These are phyloP conservation scores for Heteromeles arbutifolia DNA, from an alignment of 306 rosid genomes.

Conservation along the genomic window DNA sequence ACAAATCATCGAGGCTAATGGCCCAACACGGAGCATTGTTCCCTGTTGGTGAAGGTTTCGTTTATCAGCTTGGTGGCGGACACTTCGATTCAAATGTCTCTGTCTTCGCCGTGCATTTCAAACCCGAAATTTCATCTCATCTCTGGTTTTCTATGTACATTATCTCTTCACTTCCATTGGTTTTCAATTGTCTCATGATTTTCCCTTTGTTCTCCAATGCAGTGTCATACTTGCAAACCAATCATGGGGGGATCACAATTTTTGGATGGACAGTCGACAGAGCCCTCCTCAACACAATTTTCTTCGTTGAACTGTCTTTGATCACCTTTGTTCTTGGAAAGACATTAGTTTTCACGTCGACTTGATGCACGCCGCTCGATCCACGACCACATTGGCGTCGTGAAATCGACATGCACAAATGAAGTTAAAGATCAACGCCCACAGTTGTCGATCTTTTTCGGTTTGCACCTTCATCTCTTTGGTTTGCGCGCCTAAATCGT, in stretches of 20 bases:
- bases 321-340: conserved; percentile 69
- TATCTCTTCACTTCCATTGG: not conserved
- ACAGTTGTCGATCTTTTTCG: not conserved
- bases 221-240: conserved; percentile 76
- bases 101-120: not conserved
- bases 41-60: not conserved
- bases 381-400: not conserved
- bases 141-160: not conserved
- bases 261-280: conserved; percentile 85
- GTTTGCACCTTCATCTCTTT: not conserved
- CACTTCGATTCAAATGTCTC: not conserved
- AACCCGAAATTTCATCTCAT: too few relatives aligned
- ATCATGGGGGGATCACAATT: conserved; percentile 75
- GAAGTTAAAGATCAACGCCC: not conserved
- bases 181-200: not conserved
- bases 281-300: conserved; percentile 66
- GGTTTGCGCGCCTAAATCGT: not conserved
- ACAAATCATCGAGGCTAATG: too few relatives aligned
- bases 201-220: conserved; percentile 25
- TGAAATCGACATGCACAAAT: not conserved
- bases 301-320: conserved; percentile 58
- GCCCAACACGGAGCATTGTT: too few relatives aligned
- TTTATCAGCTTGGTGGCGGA: not conserved
- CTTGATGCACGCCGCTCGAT: not conserved
- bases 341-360: conserved; percentile 35